phyloP scores from a whole-genome alignment of 345 rosid species.

The Aethionema arabicum region DNA sequence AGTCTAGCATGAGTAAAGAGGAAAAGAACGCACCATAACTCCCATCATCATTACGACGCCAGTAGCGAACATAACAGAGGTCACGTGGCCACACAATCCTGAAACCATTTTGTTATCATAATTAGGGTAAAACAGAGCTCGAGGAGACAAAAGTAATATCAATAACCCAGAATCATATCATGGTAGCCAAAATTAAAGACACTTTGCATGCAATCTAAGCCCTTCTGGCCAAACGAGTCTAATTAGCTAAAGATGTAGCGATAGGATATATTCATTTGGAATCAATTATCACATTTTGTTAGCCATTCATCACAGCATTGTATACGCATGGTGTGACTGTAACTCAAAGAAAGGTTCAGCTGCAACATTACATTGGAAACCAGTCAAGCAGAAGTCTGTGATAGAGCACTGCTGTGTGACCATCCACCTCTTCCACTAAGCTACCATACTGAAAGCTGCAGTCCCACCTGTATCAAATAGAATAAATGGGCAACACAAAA shows the following conservation, averaged over 20 bases:
- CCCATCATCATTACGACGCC: constrained; percentile 99
- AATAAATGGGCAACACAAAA: constrained; percentile 13
- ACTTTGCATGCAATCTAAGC: constrained; percentile 12
- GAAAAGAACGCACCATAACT: constrained; percentile 73
- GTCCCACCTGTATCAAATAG: constrained; percentile 79
- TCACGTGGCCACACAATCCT: constrained; percentile 99
- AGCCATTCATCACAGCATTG: neutral
- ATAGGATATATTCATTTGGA: constrained; percentile 3
- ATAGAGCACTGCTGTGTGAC: constrained; percentile 96
- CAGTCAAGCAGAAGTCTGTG: constrained; percentile 96
- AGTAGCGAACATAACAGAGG: constrained; percentile 95
- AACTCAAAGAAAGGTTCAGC: constrained; percentile 6
- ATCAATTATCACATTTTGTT: neutral
- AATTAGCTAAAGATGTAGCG: neutral
- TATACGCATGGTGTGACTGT: neutral
- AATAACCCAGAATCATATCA: neutral
- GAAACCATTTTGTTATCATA: constrained; percentile 27
- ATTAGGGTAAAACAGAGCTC: constrained; percentile 15
- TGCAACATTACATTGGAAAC: constrained; percentile 73
- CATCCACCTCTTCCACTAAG: constrained; percentile 99
- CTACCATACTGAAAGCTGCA: constrained; percentile 94
- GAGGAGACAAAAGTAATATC: neutral
- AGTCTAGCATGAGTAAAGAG: constrained; percentile 22
- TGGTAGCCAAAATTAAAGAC: constrained; percentile 9
- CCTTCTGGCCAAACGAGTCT: neutral